A percentile compares a stretch with the other conserved stretches of the same genome.
phyloP scores from a whole-genome alignment of 495 filamentous ascomycete species.

The Trichoderma erinaceum region DNA sequence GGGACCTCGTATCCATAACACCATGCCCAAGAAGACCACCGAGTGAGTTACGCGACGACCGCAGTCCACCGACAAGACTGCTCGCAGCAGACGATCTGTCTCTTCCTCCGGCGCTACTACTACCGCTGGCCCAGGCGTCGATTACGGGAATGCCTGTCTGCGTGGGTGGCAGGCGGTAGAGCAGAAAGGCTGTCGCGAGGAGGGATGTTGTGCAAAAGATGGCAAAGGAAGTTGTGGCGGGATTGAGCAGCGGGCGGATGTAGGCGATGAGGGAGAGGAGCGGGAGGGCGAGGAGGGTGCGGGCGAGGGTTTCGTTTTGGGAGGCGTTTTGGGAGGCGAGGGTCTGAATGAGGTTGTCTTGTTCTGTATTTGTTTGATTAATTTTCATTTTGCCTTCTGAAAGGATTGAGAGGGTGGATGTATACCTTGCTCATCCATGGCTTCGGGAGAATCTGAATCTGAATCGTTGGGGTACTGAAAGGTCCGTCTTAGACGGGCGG shows the following conservation, averaged over 20 bases:
- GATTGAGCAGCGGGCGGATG: slow-evolving; percentile 42
- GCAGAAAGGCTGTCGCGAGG: slow-evolving; percentile 47
- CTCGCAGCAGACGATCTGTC: no score
- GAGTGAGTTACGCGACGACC: neutral
- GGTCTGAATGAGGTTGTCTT: slow-evolving; percentile 59
- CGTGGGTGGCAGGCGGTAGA: slow-evolving; percentile 36
- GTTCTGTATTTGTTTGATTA: slow-evolving; percentile 41
- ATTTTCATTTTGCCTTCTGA: neutral
- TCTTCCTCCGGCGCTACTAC: no score
- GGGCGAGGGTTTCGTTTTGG: slow-evolving; percentile 53
- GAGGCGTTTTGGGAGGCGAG: slow-evolving; percentile 51
- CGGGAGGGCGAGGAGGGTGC: slow-evolving; percentile 53
- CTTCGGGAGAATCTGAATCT: slow-evolving; percentile 42
- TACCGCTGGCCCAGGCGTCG: slow-evolving; percentile 26
- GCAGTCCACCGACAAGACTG: neutral
- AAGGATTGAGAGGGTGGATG: neutral
- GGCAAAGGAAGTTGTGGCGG: slow-evolving; percentile 31
- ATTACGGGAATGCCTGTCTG: slow-evolving; percentile 32
- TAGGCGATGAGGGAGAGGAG: slow-evolving; percentile 46
- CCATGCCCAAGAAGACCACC: neutral
- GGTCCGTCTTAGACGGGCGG: slow-evolving; percentile 51
- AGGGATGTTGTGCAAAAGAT: slow-evolving; percentile 56
- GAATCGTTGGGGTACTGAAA: slow-evolving; percentile 53
- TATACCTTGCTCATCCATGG: slow-evolving; percentile 60
- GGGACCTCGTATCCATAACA: slow-evolving; percentile 20